These are phyloP conservation scores for Chlorella ohadii DNA, from an alignment of 139 green algal species.

Conservation along the genomic window DNA sequence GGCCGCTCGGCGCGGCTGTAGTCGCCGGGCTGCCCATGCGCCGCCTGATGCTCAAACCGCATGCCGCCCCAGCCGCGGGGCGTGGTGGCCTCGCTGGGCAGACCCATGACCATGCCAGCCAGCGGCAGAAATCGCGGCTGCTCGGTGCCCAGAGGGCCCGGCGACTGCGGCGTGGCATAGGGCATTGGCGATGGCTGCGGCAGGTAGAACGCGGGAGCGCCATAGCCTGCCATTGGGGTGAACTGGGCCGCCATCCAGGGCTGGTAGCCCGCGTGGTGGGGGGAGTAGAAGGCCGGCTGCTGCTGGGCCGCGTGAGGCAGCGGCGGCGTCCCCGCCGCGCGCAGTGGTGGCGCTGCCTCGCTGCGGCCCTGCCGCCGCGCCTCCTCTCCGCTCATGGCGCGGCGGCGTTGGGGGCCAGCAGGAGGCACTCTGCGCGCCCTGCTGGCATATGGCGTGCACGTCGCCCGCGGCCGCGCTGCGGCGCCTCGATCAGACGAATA, in stretches of 20 bases:
- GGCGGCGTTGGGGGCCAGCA: too few species aligned
- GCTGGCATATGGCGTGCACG: too few species aligned
- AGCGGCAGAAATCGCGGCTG: neutral
- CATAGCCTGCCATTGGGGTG: conserved; percentile 4
- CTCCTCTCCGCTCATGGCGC: too few species aligned
- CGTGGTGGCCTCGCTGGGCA: neutral
- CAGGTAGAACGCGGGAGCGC: neutral
- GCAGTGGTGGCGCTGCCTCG: neutral
- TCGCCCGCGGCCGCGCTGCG: too few species aligned
- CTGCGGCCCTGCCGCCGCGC: neutral
- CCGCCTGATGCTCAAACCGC: conserved; percentile 12
- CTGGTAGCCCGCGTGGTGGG: conserved; percentile 8
- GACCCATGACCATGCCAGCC: neutral
- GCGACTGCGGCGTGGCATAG: neutral
- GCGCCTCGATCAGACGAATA: too few species aligned
- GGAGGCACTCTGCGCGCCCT: too few species aligned
- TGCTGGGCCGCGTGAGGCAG: neutral
- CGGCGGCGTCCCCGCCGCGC: neutral
- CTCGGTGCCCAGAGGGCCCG: neutral
- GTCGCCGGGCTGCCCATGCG: neutral
- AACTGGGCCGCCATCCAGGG: conserved; percentile 35
- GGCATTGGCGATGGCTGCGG: neutral
- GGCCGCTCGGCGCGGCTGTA: neutral
- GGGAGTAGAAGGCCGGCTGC: neutral
- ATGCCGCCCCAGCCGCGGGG: conserved; percentile 27